These are phyloP conservation scores for Boletus albobrunnescens DNA, from an alignment of 1,284 basidiomycete species.

Conservation along the genomic window DNA sequence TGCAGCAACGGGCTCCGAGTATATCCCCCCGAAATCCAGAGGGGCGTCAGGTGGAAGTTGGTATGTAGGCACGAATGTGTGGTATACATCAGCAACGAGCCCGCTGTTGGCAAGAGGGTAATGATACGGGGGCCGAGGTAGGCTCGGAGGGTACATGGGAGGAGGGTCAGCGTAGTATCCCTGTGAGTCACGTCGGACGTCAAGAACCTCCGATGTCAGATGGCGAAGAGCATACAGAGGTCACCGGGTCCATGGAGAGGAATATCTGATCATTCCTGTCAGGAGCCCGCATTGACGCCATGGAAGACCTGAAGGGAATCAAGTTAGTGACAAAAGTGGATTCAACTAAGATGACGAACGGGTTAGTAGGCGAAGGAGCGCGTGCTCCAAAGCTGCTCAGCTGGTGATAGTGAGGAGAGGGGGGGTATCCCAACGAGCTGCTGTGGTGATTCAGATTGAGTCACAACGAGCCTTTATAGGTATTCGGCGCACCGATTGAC, in stretches of 20 bases:
- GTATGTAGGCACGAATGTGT: background rate
- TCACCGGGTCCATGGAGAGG: background rate
- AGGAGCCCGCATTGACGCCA: constrained; percentile 1
- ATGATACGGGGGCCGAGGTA: background rate
- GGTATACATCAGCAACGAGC: background rate
- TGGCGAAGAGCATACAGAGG: constrained; percentile 9
- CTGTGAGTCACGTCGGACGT: constrained; percentile 6
- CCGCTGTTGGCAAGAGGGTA: background rate
- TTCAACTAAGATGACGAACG: constrained; percentile 11
- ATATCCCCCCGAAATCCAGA: background rate
- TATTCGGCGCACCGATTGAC: constrained; percentile 11
- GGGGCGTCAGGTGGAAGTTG: background rate
- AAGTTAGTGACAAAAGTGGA: constrained; percentile 5
- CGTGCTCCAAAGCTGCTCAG: constrained; percentile 1
- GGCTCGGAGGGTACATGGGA: background rate
- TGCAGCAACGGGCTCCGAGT: background rate
- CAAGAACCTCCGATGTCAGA: background rate
- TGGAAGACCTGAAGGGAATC: constrained; percentile 8
- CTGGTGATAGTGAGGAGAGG: background rate
- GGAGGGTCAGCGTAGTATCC: constrained; percentile 6
- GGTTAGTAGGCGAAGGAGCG: background rate
- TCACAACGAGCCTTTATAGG: constrained; percentile 18
- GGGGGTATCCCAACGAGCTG: background rate
- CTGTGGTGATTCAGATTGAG: constrained; percentile 8
- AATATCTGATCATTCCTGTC: background rate